Evolutionary conservation across 441 rosid genomes (phyloP).

Genomic region (Pelargonium myrrhifolium): DNA sequence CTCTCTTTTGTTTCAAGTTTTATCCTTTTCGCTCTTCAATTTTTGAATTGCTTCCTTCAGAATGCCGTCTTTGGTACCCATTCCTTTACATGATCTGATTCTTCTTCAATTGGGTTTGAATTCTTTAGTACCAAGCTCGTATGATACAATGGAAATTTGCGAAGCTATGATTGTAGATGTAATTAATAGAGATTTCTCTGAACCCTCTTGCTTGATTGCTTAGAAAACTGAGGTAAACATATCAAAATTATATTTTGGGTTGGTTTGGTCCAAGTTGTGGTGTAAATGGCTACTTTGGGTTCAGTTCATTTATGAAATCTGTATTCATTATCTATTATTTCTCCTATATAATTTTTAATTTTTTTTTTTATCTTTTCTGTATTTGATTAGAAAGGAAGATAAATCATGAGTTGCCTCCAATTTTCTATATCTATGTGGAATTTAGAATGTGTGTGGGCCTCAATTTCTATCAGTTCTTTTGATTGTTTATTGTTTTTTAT

Average conservation of each 20-base stretch:
- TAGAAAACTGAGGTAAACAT: not conserved
- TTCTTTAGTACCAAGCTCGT: not conserved
- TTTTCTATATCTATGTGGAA: not conserved
- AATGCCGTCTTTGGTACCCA: not conserved
- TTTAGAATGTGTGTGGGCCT: slow-evolving; percentile 6
- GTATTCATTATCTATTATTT: not conserved
- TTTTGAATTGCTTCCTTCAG: not conserved
- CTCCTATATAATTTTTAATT: too few species aligned
- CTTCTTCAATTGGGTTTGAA: not conserved
- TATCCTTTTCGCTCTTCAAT: not conserved
- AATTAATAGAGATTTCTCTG: not conserved
- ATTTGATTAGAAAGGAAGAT: too few species aligned
- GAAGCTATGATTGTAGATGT: not conserved
- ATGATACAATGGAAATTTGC: not conserved
- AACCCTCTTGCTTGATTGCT: not conserved
- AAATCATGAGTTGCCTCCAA: not conserved
- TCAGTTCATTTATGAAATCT: not conserved
- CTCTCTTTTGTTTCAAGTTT: not conserved
- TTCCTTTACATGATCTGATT: not conserved
- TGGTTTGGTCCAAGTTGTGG: not conserved
- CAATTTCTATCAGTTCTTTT: not conserved
- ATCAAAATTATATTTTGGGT: not conserved
- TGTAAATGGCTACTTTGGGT: not conserved
- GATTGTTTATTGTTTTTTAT: slow-evolving; percentile 7
- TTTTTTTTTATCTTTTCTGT: not conserved